Percentiles rank a stretch among this genome's conserved stretches.
Evolutionary conservation across 495 filamentous ascomycete species (phyloP).

Genomic region (Usnea hakonensis): DNA sequence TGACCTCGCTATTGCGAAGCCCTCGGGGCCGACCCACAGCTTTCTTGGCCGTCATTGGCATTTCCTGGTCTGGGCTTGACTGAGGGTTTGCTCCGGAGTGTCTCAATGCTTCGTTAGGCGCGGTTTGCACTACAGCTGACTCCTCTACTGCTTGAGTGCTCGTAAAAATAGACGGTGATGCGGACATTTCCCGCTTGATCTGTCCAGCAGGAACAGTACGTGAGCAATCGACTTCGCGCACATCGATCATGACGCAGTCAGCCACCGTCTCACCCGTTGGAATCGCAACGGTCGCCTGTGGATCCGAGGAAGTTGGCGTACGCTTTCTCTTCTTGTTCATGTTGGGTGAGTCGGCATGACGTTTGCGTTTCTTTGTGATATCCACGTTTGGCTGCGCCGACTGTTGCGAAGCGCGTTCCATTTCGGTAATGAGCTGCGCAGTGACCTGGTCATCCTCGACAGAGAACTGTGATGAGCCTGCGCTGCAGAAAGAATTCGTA

Average conservation of each 20-base stretch:
- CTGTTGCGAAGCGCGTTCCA: conserved; percentile 22
- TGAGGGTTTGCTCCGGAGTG: neutral
- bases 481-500: conserved; percentile 4
- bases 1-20: neutral
- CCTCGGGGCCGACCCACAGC: neutral
- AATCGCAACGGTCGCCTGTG: neutral
- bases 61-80: neutral
- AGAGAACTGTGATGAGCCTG: neutral
- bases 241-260: conserved; percentile 19
- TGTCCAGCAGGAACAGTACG: neutral
- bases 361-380: conserved; percentile 15
- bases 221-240: neutral
- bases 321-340: conserved; percentile 14
- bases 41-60: neutral
- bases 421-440: conserved; percentile 21
- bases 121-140: neutral
- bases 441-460: conserved; percentile 20
- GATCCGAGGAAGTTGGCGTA: neutral
- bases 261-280: conserved; percentile 10
- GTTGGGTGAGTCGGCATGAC: neutral
- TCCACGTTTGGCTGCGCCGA: neutral
- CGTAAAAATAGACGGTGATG: conserved; percentile 9
- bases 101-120: neutral
- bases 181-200: conserved; percentile 17
- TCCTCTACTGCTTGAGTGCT: conserved; percentile 6